A percentile compares a stretch with the other conserved stretches of the same genome.
Evolutionary conservation across 176 grass and related monocot genomes (phyloP).

Genomic region (Cocos nucifera): DNA sequence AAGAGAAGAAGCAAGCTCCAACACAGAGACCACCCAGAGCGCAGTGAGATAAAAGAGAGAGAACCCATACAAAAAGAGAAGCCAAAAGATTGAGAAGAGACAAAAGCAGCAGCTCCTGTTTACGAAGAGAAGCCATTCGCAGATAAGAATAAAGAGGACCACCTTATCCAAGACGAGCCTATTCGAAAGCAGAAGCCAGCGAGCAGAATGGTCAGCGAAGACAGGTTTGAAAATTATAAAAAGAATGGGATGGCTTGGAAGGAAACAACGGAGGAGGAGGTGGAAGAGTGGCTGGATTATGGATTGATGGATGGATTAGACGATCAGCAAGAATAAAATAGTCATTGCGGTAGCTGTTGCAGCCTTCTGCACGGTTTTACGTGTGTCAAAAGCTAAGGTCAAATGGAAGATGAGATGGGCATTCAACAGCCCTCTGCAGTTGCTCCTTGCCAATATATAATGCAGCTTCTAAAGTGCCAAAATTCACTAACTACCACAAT

Average conservation of each 20-base stretch:
- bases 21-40: no score
- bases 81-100: not conserved
- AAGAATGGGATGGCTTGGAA: conserved; percentile 11
- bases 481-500: no score
- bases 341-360: conserved; percentile 22
- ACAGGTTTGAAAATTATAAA: not conserved
- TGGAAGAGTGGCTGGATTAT: conserved; percentile 15
- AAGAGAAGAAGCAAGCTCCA: conserved; percentile 8
- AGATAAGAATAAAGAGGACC: not conserved
- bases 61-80: not conserved
- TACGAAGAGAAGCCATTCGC: not conserved
- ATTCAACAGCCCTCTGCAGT: no score
- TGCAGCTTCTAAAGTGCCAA: no score
- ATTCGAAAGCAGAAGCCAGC: not conserved
- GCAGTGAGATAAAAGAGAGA: conserved; percentile 10
- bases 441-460: no score
- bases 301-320: conserved; percentile 18
- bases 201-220: no score
- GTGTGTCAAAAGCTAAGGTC: conserved; percentile 24
- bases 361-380: conserved; percentile 41
- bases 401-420: not conserved
- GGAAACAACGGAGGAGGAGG: conserved; percentile 13
- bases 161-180: not conserved
- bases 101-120: conserved; percentile 6
- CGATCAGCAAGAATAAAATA: conserved; percentile 26